Percentiles rank a stretch among this genome's conserved stretches.
Conservation (phyloP, 2,329 filamentous ascomycete species). For the Ampelomyces quisqualis region DNA sequence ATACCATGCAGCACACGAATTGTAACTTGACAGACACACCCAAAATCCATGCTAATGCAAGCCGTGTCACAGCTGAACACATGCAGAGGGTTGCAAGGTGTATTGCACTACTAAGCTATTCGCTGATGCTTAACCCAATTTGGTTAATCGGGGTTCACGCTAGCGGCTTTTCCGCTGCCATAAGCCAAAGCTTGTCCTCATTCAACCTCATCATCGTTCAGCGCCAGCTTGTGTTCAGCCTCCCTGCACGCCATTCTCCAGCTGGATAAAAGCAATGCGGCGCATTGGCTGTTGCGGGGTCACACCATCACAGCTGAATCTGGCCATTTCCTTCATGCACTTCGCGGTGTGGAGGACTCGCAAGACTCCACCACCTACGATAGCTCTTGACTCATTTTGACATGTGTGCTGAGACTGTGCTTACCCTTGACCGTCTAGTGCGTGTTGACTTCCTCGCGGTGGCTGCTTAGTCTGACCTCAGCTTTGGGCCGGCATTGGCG, state of each 20-base stretch:
- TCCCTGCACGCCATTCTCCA: slow-evolving; percentile 17
- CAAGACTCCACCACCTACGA: neutral
- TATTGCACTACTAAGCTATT: no score
- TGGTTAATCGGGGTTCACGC: neutral
- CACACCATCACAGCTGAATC: slow-evolving; percentile 8
- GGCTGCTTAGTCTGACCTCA: no score
- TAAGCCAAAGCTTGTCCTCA: neutral
- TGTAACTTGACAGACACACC: no score
- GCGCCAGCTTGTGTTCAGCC: slow-evolving; percentile 5
- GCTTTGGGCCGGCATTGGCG: no score
- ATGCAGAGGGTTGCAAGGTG: neutral
- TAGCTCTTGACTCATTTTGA: no score
- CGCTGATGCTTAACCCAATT: slow-evolving; percentile 1
- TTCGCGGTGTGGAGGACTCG: slow-evolving; percentile 8
- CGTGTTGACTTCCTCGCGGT: no score
- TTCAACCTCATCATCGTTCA: neutral
- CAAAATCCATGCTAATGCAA: no score
- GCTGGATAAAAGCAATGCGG: slow-evolving; percentile 10
- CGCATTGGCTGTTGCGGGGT: slow-evolving; percentile 7
- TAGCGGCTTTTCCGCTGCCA: slow-evolving; percentile 4
- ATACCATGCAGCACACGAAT: no score
- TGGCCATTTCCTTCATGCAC: neutral
- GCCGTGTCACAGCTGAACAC: slow-evolving; percentile 11
- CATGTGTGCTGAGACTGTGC: no score
- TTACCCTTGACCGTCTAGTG: no score